Evolutionary conservation across 768 basidiomycete genomes (phyloP).

Genomic region (Suillus decipiens): DNA sequence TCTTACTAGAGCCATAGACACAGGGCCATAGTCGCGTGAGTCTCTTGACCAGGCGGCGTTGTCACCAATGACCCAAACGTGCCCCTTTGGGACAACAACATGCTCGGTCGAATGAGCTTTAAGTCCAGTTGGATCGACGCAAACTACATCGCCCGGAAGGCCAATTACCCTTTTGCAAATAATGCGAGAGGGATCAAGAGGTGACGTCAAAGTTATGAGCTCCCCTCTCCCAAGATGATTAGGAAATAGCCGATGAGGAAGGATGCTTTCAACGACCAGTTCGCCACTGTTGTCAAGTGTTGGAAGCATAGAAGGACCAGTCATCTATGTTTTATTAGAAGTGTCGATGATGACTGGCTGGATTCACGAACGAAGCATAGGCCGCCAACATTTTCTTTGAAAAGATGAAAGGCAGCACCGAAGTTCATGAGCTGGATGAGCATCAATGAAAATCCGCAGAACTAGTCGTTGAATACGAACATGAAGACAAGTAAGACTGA

Average conservation of each 20-base stretch:
- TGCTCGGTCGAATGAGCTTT: constrained; percentile 69
- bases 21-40: constrained; percentile 91
- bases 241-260: constrained; percentile 55
- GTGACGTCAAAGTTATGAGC: constrained; percentile 71
- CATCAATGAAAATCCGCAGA: constrained; percentile 8
- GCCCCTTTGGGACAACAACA: constrained; percentile 78
- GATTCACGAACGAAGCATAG: constrained; percentile 47
- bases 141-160: constrained; percentile 85
- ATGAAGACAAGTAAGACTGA: constrained; percentile 30
- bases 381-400: constrained; percentile 60
- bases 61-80: constrained; percentile 91
- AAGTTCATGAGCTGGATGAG: constrained; percentile 52
- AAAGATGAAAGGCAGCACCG: constrained; percentile 60
- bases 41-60: constrained; percentile 83
- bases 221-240: constrained; percentile 68
- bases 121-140: constrained; percentile 81
- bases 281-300: constrained; percentile 65
- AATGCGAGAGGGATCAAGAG: constrained; percentile 60
- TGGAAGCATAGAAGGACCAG: constrained; percentile 81
- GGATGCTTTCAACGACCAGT: constrained; percentile 60
- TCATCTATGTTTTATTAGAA: constrained; percentile 45
- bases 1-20: constrained; percentile 77
- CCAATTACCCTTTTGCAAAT: constrained; percentile 92
- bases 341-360: constrained; percentile 1
- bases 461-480: constrained; percentile 17